Evolutionary conservation across 441 rosid genomes (phyloP).

Genomic region (Gossypium trilobum): DNA sequence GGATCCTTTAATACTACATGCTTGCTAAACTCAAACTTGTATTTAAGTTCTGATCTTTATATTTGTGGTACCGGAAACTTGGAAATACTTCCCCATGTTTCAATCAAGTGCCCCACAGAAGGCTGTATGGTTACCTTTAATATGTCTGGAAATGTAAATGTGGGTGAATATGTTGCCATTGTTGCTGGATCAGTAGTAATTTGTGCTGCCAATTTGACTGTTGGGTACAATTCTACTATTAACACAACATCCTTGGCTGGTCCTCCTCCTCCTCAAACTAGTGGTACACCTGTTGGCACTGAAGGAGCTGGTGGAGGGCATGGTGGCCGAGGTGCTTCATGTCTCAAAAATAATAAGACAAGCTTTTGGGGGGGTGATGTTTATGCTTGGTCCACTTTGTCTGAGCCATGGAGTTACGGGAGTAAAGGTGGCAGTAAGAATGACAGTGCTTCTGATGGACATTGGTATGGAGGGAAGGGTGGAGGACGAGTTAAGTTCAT

Average conservation of each 20-base stretch:
- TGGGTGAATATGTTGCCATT: constrained; percentile 56
- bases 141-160: constrained; percentile 64
- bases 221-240: constrained; percentile 54
- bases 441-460: constrained; percentile 38
- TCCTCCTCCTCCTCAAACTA: constrained; percentile 87
- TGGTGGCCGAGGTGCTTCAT: constrained; percentile 98
- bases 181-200: constrained; percentile 65
- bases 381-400: constrained; percentile 82
- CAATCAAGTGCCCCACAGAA: constrained; percentile 54
- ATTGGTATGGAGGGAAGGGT: constrained; percentile 66
- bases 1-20: constrained; percentile 89
- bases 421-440: constrained; percentile 85
- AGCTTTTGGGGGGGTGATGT: constrained; percentile 95
- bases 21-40: constrained; percentile 61
- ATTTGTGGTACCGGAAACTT: constrained; percentile 68
- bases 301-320: constrained; percentile 98
- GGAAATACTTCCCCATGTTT: constrained; percentile 64
- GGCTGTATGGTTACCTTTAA: constrained; percentile 68
- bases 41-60: constrained; percentile 46
- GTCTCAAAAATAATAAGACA: constrained; percentile 47
- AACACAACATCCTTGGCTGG: constrained; percentile 79
- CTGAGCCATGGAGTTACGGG: constrained; percentile 91
- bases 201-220: constrained; percentile 53
- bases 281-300: constrained; percentile 76
- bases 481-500: constrained; percentile 75